phyloP scores from a whole-genome alignment of 1,284 basidiomycete species.

The Microbotryum intermedium region DNA sequence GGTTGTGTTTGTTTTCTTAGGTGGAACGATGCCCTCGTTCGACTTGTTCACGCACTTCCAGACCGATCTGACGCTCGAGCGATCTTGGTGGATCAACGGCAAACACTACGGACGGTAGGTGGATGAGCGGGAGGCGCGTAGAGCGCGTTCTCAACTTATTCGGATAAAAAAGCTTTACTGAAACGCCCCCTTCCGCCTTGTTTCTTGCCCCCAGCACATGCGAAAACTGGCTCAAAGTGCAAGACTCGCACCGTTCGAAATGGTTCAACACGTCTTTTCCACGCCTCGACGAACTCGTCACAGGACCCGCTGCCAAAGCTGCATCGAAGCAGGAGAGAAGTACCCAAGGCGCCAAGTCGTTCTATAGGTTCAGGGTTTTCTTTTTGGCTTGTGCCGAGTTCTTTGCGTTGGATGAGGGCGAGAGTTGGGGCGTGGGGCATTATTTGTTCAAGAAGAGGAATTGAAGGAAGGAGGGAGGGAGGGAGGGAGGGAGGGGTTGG shows the following conservation, averaged over 20 bases:
- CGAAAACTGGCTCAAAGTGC: slow-evolving; percentile 59
- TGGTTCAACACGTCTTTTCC: slow-evolving; percentile 46
- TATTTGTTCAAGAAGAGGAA: slow-evolving; percentile 46
- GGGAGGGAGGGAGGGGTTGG: background rate
- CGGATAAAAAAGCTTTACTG: background rate
- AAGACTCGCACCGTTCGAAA: slow-evolving; percentile 49
- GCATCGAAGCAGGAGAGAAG: slow-evolving; percentile 33
- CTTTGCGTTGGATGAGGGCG: slow-evolving; percentile 57
- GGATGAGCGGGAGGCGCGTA: too few species aligned
- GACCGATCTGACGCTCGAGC: slow-evolving; percentile 52
- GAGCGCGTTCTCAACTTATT: too few species aligned
- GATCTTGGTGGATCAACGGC: slow-evolving; percentile 59
- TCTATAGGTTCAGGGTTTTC: slow-evolving; percentile 57
- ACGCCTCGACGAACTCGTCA: slow-evolving; percentile 46
- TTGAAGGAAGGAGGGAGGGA: background rate
- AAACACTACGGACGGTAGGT: slow-evolving; percentile 49
- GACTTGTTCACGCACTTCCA: slow-evolving; percentile 68
- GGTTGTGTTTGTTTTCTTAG: slow-evolving; percentile 38
- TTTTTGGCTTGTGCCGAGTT: slow-evolving; percentile 67
- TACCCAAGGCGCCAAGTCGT: slow-evolving; percentile 54
- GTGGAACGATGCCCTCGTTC: slow-evolving; percentile 58
- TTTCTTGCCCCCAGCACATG: slow-evolving; percentile 48
- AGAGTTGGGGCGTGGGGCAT: slow-evolving; percentile 56
- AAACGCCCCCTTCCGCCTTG: background rate
- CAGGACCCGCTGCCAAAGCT: slow-evolving; percentile 14